Percentiles rank a stretch among this genome's conserved stretches.
phyloP scores from a whole-genome alignment of 345 rosid species.

The Jatropha curcas region DNA sequence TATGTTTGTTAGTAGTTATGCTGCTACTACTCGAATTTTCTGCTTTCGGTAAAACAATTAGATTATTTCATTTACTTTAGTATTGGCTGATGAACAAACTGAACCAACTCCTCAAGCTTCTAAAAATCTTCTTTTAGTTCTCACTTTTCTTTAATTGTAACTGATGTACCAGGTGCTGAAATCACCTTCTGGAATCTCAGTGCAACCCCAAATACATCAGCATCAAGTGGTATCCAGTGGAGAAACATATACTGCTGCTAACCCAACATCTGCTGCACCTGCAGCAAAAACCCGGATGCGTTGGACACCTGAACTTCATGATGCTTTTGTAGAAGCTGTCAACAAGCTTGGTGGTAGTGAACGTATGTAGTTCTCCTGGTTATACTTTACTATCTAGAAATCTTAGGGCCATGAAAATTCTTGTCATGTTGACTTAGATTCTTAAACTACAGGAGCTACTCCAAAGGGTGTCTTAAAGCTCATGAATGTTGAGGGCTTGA shows the following conservation, averaged over 20 bases:
- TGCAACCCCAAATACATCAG: constrained; percentile 40
- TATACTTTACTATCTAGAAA: constrained; percentile 12
- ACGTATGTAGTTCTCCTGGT: constrained; percentile 45
- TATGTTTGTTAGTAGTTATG: neutral
- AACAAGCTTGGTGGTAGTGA: constrained; percentile 88
- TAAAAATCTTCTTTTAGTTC: neutral
- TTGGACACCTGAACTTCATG: constrained; percentile 97
- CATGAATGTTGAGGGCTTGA: constrained; percentile 73
- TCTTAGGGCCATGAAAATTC: constrained; percentile 9
- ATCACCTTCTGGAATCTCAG: constrained; percentile 31
- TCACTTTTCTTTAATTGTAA: neutral
- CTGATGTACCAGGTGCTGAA: constrained; percentile 31
- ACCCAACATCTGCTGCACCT: constrained; percentile 36
- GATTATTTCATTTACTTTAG: neutral
- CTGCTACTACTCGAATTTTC: neutral
- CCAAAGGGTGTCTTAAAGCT: constrained; percentile 87
- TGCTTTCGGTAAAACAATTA: too few species aligned
- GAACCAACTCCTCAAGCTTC: constrained; percentile 1
- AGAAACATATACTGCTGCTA: constrained; percentile 35
- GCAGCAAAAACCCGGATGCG: constrained; percentile 75
- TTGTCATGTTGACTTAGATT: constrained; percentile 14
- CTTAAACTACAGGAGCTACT: constrained; percentile 72
- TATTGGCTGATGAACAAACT: neutral
- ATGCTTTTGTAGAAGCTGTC: constrained; percentile 88
- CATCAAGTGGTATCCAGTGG: constrained; percentile 35